Conservation (phyloP, 768 basidiomycete genomes). For the Holtermanniella nyarrowii region DNA sequence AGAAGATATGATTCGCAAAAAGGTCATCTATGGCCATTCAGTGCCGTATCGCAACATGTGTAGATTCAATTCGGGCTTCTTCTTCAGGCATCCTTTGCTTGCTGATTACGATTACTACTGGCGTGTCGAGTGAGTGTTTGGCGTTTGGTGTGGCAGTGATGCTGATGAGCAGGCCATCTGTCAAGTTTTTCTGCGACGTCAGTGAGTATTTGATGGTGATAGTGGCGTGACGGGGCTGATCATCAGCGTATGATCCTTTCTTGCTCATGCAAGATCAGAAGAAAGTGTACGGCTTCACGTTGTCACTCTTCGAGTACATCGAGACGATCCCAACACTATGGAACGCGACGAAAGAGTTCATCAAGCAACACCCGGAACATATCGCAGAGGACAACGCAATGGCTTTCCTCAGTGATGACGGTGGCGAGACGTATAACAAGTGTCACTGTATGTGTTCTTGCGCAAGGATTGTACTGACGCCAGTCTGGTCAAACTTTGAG, state of each 20-base stretch:
- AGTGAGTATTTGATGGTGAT: conserved; percentile 35
- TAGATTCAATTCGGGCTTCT: conserved; percentile 85
- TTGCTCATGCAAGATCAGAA: conserved; percentile 65
- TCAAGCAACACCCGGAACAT: conserved; percentile 53
- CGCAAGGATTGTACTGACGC: not conserved
- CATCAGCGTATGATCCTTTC: conserved; percentile 59
- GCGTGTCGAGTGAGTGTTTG: conserved; percentile 64
- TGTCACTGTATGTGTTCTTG: conserved; percentile 54
- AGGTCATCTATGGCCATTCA: conserved; percentile 51
- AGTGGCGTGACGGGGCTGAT: conserved; percentile 23
- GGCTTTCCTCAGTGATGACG: conserved; percentile 64
- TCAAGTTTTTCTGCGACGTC: conserved; percentile 68
- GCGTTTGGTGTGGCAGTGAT: conserved; percentile 3
- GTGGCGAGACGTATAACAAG: conserved; percentile 60
- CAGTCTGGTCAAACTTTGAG: conserved; percentile 92
- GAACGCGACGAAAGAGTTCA: conserved; percentile 65
- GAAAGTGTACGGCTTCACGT: conserved; percentile 80
- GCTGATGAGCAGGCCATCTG: conserved; percentile 50
- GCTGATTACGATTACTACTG: conserved; percentile 75
- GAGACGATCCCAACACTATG: conserved; percentile 74
- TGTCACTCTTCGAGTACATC: conserved; percentile 66
- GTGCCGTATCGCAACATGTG: conserved; percentile 83
- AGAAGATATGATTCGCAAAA: conserved; percentile 53
- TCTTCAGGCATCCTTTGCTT: conserved; percentile 69
- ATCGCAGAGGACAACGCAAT: conserved; percentile 58